Conservation (phyloP, 495 filamentous ascomycete species). For the Penicillium malachiteum region DNA sequence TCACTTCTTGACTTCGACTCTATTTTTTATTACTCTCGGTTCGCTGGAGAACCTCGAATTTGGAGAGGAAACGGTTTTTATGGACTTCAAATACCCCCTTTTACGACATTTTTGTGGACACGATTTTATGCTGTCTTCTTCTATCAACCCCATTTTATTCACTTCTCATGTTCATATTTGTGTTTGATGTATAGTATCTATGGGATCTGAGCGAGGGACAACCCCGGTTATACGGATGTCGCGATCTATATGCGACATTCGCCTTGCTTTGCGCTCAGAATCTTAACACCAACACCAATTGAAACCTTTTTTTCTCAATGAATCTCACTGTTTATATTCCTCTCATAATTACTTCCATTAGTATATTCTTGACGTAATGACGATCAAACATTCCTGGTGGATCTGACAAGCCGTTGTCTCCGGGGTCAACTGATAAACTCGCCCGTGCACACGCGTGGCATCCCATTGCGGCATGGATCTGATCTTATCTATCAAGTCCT, state of each 20-base stretch:
- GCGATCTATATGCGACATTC: not conserved
- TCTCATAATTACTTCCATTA: not conserved
- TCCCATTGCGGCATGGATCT: slow-evolving; percentile 15
- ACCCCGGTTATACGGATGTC: no score
- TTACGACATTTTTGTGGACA: slow-evolving; percentile 26
- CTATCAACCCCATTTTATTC: slow-evolving; percentile 16
- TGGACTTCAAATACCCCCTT: slow-evolving; percentile 38
- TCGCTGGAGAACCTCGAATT: slow-evolving; percentile 22
- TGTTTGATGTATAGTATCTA: not conserved
- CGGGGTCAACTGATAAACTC: slow-evolving; percentile 20
- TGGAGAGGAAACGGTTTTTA: slow-evolving; percentile 28
- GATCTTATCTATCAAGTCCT: slow-evolving; percentile 26
- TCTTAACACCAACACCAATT: not conserved
- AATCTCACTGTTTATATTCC: not conserved
- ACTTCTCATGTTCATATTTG: slow-evolving; percentile 29
- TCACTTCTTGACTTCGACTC: slow-evolving; percentile 17
- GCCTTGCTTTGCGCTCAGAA: not conserved
- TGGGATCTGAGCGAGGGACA: not conserved
- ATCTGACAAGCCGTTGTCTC: slow-evolving; percentile 17
- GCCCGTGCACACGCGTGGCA: slow-evolving; percentile 23
- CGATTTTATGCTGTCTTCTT: slow-evolving; percentile 31
- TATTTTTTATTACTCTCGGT: slow-evolving; percentile 24
- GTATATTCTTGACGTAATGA: slow-evolving; percentile 12
- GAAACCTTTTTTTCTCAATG: not conserved
- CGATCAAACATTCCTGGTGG: slow-evolving; percentile 25